Base-by-base conservation (phyloP, 164 flowering plant genomes). In the Magnolia changhungtana region DNA sequence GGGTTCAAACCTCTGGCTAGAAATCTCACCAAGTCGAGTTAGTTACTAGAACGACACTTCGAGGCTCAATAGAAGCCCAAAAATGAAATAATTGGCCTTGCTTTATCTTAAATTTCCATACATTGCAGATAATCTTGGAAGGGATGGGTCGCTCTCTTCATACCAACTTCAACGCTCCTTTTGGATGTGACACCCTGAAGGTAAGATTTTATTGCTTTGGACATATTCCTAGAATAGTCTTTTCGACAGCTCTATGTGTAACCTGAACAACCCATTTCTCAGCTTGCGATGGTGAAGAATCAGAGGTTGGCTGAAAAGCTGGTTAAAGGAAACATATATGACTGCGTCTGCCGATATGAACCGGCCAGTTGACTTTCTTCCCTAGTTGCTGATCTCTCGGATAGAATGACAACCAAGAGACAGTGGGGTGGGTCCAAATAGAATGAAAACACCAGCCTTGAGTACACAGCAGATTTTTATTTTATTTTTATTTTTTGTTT, bases 261-360 rank as follows among this genome's bases (percentile, higher is more conserved):
- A 64, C 71, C 1, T 11, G 19, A 74, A 27, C 11, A 31, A 55
- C n/a, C 68, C 49, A 10, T 76, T 71, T 77, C 79, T 84, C 92
- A 96, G 98, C 97, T 94, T 63, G 99, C 99, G 13, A 96, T 96
- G 99, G 97, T 96, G 89, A 96, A 96, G 91, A 96, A 96, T 74
- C 99, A 96, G 81, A 90, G 99, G 73, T 72, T 96, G 85, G 99
- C 99, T 19, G 97, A 89, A 78, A 94, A 94, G 81, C 82, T 96
- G 74, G 84, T 96, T 13, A 85, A 91, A 52, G 99, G 99, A 55
- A 92, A 93, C 73, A 93, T 94, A 78, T 96, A 96, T 23, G 95
- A 92, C 78, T 92, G 95, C 71, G 94, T 96, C 55, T 96, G 99
- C 85, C 82, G 97, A 85, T 96, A 84, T 71, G 98, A 96, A 81